Conservation (phyloP, 805 yeast genomes). For the Zygosaccharomyces bisporus region DNA sequence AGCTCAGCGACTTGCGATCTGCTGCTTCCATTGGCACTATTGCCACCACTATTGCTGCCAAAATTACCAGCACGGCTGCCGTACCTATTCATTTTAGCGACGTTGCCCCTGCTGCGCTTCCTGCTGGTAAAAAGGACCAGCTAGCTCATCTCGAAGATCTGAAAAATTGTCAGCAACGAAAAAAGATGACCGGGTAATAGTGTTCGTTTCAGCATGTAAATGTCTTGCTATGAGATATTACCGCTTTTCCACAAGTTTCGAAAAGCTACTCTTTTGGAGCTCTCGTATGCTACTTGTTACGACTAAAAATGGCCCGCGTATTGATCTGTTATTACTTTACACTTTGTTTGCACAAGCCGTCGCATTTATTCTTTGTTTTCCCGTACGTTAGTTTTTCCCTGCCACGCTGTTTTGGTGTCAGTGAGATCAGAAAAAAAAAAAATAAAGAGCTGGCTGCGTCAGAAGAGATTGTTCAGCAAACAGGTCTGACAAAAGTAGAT, state of each 20-base stretch:
- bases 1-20: conserved; percentile 32
- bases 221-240: too few relatives aligned
- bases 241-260: background rate
- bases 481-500: background rate
- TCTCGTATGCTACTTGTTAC: background rate
- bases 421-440: background rate
- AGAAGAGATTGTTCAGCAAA: background rate
- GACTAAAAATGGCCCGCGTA: background rate
- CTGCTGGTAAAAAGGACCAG: conserved; percentile 2
- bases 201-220: too few relatives aligned
- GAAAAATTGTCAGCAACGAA: conserved; percentile 1
- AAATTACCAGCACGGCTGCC: conserved; percentile 9
- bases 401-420: background rate
- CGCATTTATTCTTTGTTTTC: conserved; percentile 4
- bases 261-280: background rate
- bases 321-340: background rate
- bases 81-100: conserved; percentile 12
- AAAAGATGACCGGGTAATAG: conserved; percentile 3
- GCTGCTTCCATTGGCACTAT: conserved; percentile 15
- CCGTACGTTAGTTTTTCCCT: background rate
- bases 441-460: conserved; percentile 3
- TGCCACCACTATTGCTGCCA: background rate
- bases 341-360: conserved; percentile 2
- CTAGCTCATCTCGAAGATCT: conserved; percentile 3
- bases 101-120: background rate